Conservation (phyloP, 169 alveolate species). For the Cryptosporidium ryanae region DNA sequence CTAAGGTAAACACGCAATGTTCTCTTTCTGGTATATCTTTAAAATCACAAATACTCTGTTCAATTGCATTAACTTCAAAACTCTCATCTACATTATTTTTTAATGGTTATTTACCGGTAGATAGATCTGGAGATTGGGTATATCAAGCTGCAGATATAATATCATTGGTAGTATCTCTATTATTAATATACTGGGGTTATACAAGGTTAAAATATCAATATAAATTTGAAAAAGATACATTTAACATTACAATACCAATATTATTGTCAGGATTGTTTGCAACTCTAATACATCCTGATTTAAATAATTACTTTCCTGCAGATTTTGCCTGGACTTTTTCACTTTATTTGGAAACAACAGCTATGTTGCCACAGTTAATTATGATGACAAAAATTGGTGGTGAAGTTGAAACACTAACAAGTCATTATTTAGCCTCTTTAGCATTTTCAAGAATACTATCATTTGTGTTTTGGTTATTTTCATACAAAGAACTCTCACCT, state of each 20-base stretch:
- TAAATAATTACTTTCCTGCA: constrained; percentile 77
- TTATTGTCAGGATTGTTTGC: constrained; percentile 77
- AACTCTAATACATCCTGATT: constrained; percentile 77
- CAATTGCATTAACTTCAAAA: constrained; percentile 76
- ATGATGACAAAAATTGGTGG: constrained; percentile 82
- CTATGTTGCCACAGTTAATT: constrained; percentile 81
- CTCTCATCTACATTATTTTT: constrained; percentile 78
- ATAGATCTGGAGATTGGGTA: constrained; percentile 82
- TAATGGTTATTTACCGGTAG: constrained; percentile 83
- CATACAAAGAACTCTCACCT: constrained; percentile 81
- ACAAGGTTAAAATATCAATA: constrained; percentile 73
- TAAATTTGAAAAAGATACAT: constrained; percentile 75
- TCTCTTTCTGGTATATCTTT: constrained; percentile 65
- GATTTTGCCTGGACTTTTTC: constrained; percentile 84
- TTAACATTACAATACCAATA: constrained; percentile 75
- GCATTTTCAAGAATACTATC: constrained; percentile 77
- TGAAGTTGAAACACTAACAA: constrained; percentile 81
- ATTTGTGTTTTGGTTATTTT: constrained; percentile 81
- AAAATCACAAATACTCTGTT: constrained; percentile 67
- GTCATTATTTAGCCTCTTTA: constrained; percentile 81
- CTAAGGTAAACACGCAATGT: constrained; percentile 70
- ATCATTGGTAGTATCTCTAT: constrained; percentile 65
- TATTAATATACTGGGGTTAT: constrained; percentile 74
- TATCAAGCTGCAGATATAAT: constrained; percentile 80
- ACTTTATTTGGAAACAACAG: constrained; percentile 81